phyloP scores from a whole-genome alignment of 2,329 filamentous ascomycete species.

The Verticillium nonalfalfae region DNA sequence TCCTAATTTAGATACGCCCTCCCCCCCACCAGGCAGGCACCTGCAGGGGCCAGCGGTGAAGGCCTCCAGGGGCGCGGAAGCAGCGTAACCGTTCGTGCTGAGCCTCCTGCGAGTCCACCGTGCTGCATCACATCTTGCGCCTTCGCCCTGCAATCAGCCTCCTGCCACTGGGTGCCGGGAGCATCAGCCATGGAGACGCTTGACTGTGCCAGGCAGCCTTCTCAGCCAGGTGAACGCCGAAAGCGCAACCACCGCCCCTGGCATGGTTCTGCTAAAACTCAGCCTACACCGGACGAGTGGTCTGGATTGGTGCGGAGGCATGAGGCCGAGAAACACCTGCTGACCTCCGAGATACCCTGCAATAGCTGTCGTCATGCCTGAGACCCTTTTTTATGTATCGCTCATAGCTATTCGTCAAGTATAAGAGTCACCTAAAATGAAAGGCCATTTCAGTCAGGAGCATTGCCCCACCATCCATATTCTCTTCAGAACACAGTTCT shows the following conservation, averaged over 20 bases:
- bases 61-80: background rate
- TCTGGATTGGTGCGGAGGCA: constrained; percentile 14
- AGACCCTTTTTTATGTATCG: too few species aligned
- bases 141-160: background rate
- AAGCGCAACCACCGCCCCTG: constrained; percentile 3
- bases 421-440: too few species aligned
- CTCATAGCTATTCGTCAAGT: too few species aligned
- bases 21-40: background rate
- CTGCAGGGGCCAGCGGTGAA: background rate
- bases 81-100: background rate
- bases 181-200: background rate
- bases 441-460: too few species aligned
- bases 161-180: background rate
- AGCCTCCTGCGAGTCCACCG: background rate
- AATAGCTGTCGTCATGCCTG: too few species aligned
- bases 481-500: too few species aligned
- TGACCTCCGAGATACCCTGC: too few species aligned
- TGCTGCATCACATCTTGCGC: background rate
- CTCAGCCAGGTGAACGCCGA: constrained; percentile 2
- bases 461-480: too few species aligned
- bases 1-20: background rate
- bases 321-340: constrained; percentile 17
- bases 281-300: too few species aligned
- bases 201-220: background rate
- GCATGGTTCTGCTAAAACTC: too few species aligned